Conservation (phyloP, 73 alveolate genomes). For the Stentor coeruleus region DNA sequence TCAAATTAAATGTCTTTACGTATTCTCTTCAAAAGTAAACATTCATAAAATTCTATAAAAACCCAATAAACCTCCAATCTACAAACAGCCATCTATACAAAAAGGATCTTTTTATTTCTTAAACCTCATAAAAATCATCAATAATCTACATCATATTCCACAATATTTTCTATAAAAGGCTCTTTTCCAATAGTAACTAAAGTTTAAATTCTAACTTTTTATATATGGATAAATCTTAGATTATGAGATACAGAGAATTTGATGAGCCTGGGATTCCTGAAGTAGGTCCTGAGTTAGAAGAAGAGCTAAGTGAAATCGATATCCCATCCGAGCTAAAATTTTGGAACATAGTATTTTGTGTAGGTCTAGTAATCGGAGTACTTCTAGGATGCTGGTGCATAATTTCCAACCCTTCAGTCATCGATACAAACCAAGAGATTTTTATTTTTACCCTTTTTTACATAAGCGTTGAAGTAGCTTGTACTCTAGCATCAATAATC, state of each 20-base stretch:
- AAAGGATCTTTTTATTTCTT: no score
- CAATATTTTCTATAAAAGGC: no score
- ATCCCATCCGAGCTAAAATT: neutral
- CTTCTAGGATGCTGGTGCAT: neutral
- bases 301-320: conserved; percentile 22
- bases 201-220: no score
- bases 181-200: no score
- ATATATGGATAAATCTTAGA: no score
- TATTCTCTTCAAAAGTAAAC: no score
- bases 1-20: no score
- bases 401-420: neutral
- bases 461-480: neutral
- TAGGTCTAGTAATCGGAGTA: neutral
- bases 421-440: neutral
- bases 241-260: neutral
- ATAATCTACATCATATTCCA: no score
- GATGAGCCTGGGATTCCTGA: conserved; percentile 14
- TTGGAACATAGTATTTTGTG: neutral
- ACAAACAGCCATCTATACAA: no score
- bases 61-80: no score
- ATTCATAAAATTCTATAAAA: no score
- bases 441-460: neutral
- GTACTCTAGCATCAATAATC: neutral
- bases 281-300: conserved; percentile 13
- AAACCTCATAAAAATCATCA: no score